Evolutionary conservation across 1,284 basidiomycete species (phyloP).

Genomic region (Bjerkandera adusta): DNA sequence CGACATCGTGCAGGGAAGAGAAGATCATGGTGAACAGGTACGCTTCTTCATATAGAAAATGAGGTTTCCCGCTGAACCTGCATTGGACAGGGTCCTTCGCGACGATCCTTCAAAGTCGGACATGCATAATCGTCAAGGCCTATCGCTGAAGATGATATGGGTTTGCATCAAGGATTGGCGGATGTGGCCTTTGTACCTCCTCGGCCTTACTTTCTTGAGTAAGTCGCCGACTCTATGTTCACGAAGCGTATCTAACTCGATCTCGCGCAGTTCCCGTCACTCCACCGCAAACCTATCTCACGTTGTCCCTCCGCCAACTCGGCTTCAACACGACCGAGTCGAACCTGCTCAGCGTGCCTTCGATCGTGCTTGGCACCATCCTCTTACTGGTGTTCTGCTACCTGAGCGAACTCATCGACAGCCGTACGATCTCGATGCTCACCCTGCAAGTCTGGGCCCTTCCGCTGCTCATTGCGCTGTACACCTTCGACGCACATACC

Average conservation of each 20-base stretch:
- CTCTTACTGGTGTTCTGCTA: slow-evolving; percentile 46
- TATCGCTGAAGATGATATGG: slow-evolving; percentile 55
- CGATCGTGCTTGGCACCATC: slow-evolving; percentile 33
- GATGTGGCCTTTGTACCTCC: slow-evolving; percentile 68
- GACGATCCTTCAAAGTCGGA: slow-evolving; percentile 72
- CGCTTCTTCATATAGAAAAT: slow-evolving; percentile 26
- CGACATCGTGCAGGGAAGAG: slow-evolving; percentile 27
- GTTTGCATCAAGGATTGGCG: slow-evolving; percentile 59
- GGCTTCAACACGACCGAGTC: slow-evolving; percentile 62
- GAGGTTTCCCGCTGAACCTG: slow-evolving; percentile 40
- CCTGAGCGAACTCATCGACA: slow-evolving; percentile 54
- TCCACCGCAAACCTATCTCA: slow-evolving; percentile 57
- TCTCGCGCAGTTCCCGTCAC: slow-evolving; percentile 46
- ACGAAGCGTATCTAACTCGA: not conserved
- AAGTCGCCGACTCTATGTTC: slow-evolving; percentile 9
- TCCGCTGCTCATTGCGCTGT: slow-evolving; percentile 55
- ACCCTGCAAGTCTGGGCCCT: slow-evolving; percentile 62
- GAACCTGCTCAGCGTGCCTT: slow-evolving; percentile 62
- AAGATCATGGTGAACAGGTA: slow-evolving; percentile 41
- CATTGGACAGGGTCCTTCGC: slow-evolving; percentile 56
- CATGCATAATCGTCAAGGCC: slow-evolving; percentile 79
- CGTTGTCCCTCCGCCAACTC: slow-evolving; percentile 55
- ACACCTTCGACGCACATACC: slow-evolving; percentile 48
- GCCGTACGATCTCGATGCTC: slow-evolving; percentile 50
- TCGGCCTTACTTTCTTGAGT: slow-evolving; percentile 41